phyloP scores from a whole-genome alignment of 495 filamentous ascomycete genomes.

The Lasiosphaeriaceae sp. region DNA sequence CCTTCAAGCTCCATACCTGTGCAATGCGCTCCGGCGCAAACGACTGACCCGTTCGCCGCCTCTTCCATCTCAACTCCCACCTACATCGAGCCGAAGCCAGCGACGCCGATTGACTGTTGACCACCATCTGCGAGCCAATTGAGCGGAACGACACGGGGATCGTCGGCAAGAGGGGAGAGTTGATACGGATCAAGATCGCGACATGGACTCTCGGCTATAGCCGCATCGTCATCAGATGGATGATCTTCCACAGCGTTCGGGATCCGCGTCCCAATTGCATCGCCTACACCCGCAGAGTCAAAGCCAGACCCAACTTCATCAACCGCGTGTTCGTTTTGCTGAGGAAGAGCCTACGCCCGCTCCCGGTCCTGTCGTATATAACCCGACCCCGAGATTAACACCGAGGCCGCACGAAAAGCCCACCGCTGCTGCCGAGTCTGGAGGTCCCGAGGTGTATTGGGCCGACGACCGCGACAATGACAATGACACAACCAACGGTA shows the following conservation, averaged over 20 bases:
- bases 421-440: neutral
- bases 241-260: conserved; percentile 15
- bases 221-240: conserved; percentile 17
- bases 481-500: neutral
- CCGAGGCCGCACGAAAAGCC: neutral
- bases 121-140: neutral
- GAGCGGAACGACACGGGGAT: neutral
- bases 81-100: neutral
- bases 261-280: conserved; percentile 12
- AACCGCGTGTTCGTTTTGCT: conserved; percentile 25
- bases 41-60: neutral
- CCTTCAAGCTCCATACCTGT: neutral
- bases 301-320: neutral
- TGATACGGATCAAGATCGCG: too few relatives aligned
- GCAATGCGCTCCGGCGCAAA: conserved; percentile 14
- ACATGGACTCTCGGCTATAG: conserved; percentile 24
- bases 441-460: conserved; percentile 29
- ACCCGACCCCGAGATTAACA: neutral
- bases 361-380: neutral
- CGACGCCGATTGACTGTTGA: neutral
- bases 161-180: neutral
- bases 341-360: conserved; percentile 12
- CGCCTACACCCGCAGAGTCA: neutral
- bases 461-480: conserved; percentile 24
- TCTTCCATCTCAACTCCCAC: neutral